Percentiles rank a stretch among this genome's conserved stretches.
Evolutionary conservation across 345 rosid species (phyloP).

Genomic region (Carallia brachiata): DNA sequence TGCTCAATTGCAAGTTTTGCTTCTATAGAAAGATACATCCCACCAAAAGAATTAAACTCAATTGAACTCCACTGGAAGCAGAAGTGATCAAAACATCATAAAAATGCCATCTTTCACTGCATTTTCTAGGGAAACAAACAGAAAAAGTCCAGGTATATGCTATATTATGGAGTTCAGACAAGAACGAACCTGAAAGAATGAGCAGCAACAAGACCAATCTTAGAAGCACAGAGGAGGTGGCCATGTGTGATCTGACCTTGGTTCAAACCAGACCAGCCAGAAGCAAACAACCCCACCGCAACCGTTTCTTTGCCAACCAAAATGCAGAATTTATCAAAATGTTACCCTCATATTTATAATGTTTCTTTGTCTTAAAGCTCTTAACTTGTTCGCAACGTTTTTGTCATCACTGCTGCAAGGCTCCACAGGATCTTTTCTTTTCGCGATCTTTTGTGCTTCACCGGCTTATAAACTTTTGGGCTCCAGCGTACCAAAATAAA

Average conservation of each 20-base stretch:
- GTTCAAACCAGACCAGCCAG: slow-evolving; percentile 9
- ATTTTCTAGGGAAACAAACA: slow-evolving; percentile 3
- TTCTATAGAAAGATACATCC: not conserved
- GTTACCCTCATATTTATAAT: not conserved
- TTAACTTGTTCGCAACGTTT: too few relatives aligned
- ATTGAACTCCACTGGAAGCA: not conserved
- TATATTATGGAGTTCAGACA: not conserved
- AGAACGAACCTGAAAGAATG: slow-evolving; percentile 50
- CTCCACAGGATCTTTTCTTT: too few relatives aligned
- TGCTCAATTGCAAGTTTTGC: not conserved
- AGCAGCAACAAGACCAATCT: slow-evolving; percentile 36
- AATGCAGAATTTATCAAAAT: not conserved
- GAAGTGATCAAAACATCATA: not conserved
- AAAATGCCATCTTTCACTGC: not conserved
- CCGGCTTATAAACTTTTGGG: too few relatives aligned
- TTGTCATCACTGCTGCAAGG: too few relatives aligned
- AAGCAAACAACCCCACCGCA: not conserved
- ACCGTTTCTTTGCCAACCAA: slow-evolving; percentile 10
- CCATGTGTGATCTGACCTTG: slow-evolving; percentile 37
- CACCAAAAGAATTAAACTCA: not conserved
- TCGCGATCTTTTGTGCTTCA: too few relatives aligned
- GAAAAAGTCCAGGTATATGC: not conserved
- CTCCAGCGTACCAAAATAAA: too few relatives aligned
- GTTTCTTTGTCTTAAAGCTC: too few relatives aligned
- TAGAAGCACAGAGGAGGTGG: slow-evolving; percentile 27